Percentiles rank a stretch among this genome's conserved stretches.
These are phyloP conservation scores for Ogataea pignaliae DNA, from an alignment of 805 yeast genomes.

Conservation along the genomic window DNA sequence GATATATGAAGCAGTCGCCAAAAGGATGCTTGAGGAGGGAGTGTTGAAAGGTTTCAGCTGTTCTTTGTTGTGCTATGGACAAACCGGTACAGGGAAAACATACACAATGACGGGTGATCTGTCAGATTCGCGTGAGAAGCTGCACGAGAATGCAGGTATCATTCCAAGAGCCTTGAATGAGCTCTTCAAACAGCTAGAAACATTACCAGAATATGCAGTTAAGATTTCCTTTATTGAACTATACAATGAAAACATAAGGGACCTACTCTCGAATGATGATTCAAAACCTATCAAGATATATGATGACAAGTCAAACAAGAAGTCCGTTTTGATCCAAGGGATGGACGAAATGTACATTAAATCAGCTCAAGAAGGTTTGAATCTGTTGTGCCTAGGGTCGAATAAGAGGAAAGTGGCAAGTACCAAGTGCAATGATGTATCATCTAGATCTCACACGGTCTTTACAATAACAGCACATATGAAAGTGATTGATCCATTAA, in stretches of 20 bases:
- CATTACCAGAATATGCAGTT: constrained; percentile 55
- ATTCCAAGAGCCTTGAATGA: constrained; percentile 56
- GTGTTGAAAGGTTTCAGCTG: constrained; percentile 74
- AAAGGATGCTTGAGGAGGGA: constrained; percentile 54
- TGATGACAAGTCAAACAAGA: constrained; percentile 41
- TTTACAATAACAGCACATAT: constrained; percentile 64
- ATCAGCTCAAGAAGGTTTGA: constrained; percentile 47
- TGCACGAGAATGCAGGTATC: constrained; percentile 54
- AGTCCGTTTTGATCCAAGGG: constrained; percentile 50
- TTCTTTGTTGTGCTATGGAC: constrained; percentile 71
- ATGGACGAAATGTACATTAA: constrained; percentile 51
- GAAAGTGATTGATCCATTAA: constrained; percentile 40
- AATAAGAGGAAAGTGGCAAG: constrained; percentile 67
- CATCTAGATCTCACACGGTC: constrained; percentile 78
- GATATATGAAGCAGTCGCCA: constrained; percentile 64
- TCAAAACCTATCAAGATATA: constrained; percentile 51
- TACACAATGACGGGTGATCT: constrained; percentile 74
- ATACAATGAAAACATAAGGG: constrained; percentile 82
- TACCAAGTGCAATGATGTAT: constrained; percentile 70
- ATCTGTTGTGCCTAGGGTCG: constrained; percentile 52
- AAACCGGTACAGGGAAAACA: constrained; percentile 89
- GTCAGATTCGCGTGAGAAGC: constrained; percentile 25
- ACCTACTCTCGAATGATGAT: constrained; percentile 46
- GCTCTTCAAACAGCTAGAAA: constrained; percentile 47
- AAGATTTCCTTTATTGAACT: constrained; percentile 80